These are phyloP conservation scores for Sinapis alba DNA, from an alignment of 441 rosid genomes.

Conservation along the genomic window DNA sequence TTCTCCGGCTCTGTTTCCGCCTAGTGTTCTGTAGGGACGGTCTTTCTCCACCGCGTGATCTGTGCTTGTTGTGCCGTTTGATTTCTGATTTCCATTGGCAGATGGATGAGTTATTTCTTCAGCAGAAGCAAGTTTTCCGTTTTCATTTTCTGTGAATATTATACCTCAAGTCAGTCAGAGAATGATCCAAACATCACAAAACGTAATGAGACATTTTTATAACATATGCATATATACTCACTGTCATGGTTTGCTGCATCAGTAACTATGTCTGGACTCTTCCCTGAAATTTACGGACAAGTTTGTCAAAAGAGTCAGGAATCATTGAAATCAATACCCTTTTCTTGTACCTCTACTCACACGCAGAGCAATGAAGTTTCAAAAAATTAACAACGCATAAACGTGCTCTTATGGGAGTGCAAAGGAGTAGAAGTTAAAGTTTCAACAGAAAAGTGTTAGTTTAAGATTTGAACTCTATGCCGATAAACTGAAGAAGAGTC, in stretches of 20 bases:
- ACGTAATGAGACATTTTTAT: neutral
- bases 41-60: constrained; percentile 58
- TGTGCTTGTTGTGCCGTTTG: constrained; percentile 55
- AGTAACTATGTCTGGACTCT: constrained; percentile 46
- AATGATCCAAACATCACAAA: neutral
- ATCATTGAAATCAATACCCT: neutral
- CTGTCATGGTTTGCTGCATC: constrained; percentile 46
- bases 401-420: neutral
- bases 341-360: neutral
- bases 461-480: constrained; percentile 18
- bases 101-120: constrained; percentile 50
- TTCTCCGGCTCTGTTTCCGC: constrained; percentile 86
- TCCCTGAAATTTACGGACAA: constrained; percentile 42
- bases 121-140: constrained; percentile 45
- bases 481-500: neutral
- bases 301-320: neutral
- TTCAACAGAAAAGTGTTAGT: neutral
- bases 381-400: constrained; percentile 1
- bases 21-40: constrained; percentile 58
- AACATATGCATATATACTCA: constrained; percentile 30
- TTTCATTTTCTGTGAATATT: constrained; percentile 45
- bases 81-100: constrained; percentile 49
- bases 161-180: constrained; percentile 9
- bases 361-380: constrained; percentile 3
- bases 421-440: constrained; percentile 8